A percentile compares a stretch with the other conserved stretches of the same genome.
phyloP scores from a whole-genome alignment of 805 yeast species.

The Metschnikowia cerradonensis region DNA sequence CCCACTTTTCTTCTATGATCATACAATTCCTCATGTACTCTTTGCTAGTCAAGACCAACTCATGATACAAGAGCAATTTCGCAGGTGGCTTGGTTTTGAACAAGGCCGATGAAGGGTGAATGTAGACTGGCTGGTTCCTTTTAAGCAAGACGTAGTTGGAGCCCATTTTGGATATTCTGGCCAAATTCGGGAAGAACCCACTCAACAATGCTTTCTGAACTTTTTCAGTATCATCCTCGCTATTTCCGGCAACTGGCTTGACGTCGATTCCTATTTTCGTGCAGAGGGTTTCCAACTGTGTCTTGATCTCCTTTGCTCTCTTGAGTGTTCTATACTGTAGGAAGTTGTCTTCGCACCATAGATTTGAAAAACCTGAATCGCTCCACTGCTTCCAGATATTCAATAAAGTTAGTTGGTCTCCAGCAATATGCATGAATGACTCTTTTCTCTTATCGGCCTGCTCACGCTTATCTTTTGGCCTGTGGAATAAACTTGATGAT shows the following conservation, averaged over 20 bases:
- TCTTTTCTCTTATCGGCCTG: conserved; percentile 63
- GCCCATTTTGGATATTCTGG: conserved; percentile 56
- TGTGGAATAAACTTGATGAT: conserved; percentile 61
- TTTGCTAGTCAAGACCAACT: conserved; percentile 76
- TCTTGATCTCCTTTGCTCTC: conserved; percentile 65
- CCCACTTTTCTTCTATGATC: conserved; percentile 69
- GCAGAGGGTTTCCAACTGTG: conserved; percentile 64
- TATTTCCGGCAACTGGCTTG: conserved; percentile 4
- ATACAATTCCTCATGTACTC: conserved; percentile 85
- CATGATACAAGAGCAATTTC: conserved; percentile 71
- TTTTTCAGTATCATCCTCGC: conserved; percentile 17
- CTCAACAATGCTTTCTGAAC: conserved; percentile 56
- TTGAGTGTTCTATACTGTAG: conserved; percentile 70
- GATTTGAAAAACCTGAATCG: conserved; percentile 57
- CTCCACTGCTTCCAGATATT: conserved; percentile 78
- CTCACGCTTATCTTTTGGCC: conserved; percentile 64
- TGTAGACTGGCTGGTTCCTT: conserved; percentile 65
- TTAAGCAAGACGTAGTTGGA: conserved; percentile 65
- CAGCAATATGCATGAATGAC: conserved; percentile 50
- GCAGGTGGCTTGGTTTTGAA: conserved; percentile 68
- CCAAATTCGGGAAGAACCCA: conserved; percentile 68
- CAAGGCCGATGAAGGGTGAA: conserved; percentile 84
- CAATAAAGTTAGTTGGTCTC: conserved; percentile 78
- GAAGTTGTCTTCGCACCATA: conserved; percentile 85
- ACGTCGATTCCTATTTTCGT: conserved; percentile 44